phyloP scores from a whole-genome alignment of 2,329 filamentous ascomycete genomes.

The Exophiala sp. region DNA sequence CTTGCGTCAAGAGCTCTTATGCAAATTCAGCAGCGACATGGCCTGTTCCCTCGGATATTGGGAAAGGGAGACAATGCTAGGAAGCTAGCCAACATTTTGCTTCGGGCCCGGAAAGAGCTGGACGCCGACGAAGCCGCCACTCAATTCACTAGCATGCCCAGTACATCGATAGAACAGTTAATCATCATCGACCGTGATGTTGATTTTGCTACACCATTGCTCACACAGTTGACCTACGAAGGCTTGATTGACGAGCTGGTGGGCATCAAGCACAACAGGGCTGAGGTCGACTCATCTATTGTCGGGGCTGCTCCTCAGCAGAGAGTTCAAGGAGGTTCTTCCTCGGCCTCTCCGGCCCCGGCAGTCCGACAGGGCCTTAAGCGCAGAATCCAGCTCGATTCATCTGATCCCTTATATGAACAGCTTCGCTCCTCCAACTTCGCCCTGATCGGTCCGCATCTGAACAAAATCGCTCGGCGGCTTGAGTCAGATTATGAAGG shows the following conservation, averaged over 20 bases:
- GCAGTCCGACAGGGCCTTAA: conserved; percentile 61
- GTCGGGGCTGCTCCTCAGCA: conserved; percentile 61
- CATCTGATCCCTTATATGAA: conserved; percentile 79
- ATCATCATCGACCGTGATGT: conserved; percentile 95
- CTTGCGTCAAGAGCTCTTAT: conserved; percentile 86
- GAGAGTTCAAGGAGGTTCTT: conserved; percentile 51
- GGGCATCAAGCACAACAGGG: conserved; percentile 84
- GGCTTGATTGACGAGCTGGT: conserved; percentile 92
- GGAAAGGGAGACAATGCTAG: conserved; percentile 95
- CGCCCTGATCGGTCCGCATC: conserved; percentile 78
- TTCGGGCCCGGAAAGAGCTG: conserved; percentile 86
- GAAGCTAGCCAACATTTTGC: conserved; percentile 75
- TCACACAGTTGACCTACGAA: conserved; percentile 95
- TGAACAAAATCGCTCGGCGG: conserved; percentile 86
- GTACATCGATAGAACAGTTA: conserved; percentile 78
- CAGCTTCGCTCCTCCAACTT: conserved; percentile 91
- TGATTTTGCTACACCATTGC: conserved; percentile 82
- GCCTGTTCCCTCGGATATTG: conserved; percentile 87
- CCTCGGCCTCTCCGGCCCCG: conserved; percentile 48
- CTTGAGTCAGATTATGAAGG: conserved; percentile 82
- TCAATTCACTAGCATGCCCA: conserved; percentile 57
- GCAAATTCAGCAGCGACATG: conserved; percentile 85
- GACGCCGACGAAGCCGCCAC: conserved; percentile 61
- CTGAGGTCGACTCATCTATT: conserved; percentile 85
- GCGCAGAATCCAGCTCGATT: conserved; percentile 81